Evolutionary conservation across 1,284 basidiomycete species (phyloP).

Genomic region (Marasmius sp.): DNA sequence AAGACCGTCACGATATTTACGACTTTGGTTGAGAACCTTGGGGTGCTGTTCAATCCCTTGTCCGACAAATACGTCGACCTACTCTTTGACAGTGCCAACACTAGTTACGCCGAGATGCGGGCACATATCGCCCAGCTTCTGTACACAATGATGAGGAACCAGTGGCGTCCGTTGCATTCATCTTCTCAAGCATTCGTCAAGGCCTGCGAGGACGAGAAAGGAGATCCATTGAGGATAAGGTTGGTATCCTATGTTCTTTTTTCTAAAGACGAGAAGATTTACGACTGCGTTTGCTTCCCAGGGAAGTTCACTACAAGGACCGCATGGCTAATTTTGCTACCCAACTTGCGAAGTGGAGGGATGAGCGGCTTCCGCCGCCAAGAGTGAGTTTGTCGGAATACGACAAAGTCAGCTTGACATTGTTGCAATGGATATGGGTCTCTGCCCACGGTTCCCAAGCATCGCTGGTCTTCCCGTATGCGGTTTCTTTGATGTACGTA

Average conservation of each 20-base stretch:
- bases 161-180: slow-evolving; percentile 78
- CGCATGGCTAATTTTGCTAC: slow-evolving; percentile 55
- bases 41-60: slow-evolving; percentile 64
- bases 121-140: slow-evolving; percentile 70
- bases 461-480: slow-evolving; percentile 70
- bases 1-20: slow-evolving; percentile 65
- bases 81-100: slow-evolving; percentile 76
- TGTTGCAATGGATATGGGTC: slow-evolving; percentile 80
- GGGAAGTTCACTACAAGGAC: slow-evolving; percentile 56
- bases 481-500: slow-evolving; percentile 73
- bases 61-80: slow-evolving; percentile 68
- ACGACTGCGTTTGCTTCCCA: slow-evolving; percentile 24
- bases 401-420: slow-evolving; percentile 82
- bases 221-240: slow-evolving; percentile 70
- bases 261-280: not conserved
- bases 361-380: slow-evolving; percentile 81
- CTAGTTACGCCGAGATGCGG: slow-evolving; percentile 85
- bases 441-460: slow-evolving; percentile 70
- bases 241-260: slow-evolving; percentile 23
- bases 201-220: slow-evolving; percentile 53
- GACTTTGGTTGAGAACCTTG: slow-evolving; percentile 58
- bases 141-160: slow-evolving; percentile 57
- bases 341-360: slow-evolving; percentile 66
- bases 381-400: slow-evolving; percentile 81
- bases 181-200: slow-evolving; percentile 64